These are phyloP conservation scores for Epichloe amarillans DNA, from an alignment of 2,329 filamentous ascomycete species.

Conservation along the genomic window DNA sequence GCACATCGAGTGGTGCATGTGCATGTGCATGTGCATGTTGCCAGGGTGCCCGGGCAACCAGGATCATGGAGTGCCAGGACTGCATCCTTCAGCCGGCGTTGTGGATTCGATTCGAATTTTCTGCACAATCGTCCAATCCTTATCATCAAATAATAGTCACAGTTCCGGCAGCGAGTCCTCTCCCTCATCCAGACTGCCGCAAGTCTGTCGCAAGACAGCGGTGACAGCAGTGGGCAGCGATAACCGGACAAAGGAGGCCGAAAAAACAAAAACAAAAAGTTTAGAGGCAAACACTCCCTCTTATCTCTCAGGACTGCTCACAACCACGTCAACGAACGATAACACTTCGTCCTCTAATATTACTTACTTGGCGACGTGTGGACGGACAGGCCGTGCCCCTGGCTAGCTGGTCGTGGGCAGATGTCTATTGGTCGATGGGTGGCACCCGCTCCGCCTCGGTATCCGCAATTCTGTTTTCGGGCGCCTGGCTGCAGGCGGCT, in stretches of 20 bases:
- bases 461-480: background rate
- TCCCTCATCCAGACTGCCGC: too few relatives aligned
- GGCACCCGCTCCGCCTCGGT: background rate
- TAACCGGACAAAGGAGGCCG: too few relatives aligned
- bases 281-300: too few relatives aligned
- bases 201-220: too few relatives aligned
- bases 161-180: background rate
- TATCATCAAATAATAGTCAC: background rate
- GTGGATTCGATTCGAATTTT: background rate
- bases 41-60: background rate
- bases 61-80: background rate
- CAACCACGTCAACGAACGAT: too few relatives aligned
- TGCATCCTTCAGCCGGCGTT: background rate
- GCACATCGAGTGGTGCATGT: too few relatives aligned
- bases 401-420: background rate
- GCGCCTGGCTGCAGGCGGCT: background rate
- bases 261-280: too few relatives aligned
- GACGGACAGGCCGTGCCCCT: background rate
- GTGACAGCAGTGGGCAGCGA: too few relatives aligned
- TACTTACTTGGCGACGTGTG: background rate
- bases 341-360: too few relatives aligned
- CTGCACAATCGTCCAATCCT: background rate
- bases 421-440: background rate
- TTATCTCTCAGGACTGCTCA: too few relatives aligned
- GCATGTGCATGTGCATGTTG: background rate